These are phyloP conservation scores for Gossypium longicalyx DNA, from an alignment of 345 rosid species.

Conservation along the genomic window DNA sequence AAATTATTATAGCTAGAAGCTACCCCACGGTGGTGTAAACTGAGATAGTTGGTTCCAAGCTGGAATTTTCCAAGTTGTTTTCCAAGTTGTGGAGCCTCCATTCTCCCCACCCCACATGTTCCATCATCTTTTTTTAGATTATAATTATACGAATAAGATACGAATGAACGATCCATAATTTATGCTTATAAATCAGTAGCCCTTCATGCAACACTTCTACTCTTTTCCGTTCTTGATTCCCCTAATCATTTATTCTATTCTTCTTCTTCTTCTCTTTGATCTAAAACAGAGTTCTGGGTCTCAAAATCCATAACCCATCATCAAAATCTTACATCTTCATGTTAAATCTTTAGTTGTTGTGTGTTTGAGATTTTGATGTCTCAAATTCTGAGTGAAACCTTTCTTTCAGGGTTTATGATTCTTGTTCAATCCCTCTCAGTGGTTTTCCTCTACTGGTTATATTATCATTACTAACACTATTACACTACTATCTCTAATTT, in stretches of 20 bases:
- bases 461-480: conserved; percentile 30
- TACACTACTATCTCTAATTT: conserved; percentile 30
- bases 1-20: background rate
- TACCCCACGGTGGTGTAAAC: background rate
- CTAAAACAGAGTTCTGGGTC: background rate
- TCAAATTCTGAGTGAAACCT: conserved; percentile 79
- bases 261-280: background rate
- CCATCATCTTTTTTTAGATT: conserved; percentile 26
- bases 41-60: conserved; percentile 34
- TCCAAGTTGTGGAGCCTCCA: conserved; percentile 16
- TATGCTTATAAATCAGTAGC: conserved; percentile 36
- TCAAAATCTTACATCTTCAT: conserved; percentile 35
- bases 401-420: conserved; percentile 75
- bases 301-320: conserved; percentile 10
- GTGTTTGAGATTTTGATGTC: conserved; percentile 94
- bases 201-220: background rate
- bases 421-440: conserved; percentile 98
- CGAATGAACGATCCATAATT: background rate
- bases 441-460: conserved; percentile 96
- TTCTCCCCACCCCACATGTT: conserved; percentile 41
- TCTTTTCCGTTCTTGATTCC: background rate
- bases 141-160: too few species aligned
- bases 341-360: conserved; percentile 57
- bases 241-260: background rate
- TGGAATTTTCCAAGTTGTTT: conserved; percentile 28